Percentiles rank a stretch among this genome's conserved stretches.
These are phyloP conservation scores for Leucocoprinus leucothites DNA, from an alignment of 768 basidiomycete genomes.

Conservation along the genomic window DNA sequence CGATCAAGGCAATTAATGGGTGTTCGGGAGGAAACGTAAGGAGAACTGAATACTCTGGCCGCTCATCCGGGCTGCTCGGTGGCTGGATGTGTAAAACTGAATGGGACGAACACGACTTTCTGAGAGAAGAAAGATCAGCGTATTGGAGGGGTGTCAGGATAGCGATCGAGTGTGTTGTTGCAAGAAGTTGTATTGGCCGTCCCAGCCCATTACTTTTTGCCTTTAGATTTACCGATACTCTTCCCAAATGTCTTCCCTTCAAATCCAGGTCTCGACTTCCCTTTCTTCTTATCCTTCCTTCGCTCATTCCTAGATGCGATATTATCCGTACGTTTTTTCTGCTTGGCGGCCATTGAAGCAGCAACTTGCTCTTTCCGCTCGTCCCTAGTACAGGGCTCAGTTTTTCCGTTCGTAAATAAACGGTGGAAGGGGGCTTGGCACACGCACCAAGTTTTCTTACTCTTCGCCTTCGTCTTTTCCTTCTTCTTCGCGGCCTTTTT, in stretches of 20 bases:
- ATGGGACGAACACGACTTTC: no score
- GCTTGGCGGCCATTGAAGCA: slow-evolving; percentile 75
- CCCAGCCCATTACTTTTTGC: slow-evolving; percentile 1
- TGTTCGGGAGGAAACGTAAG: no score
- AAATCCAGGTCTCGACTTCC: slow-evolving; percentile 77
- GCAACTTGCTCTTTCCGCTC: slow-evolving; percentile 80
- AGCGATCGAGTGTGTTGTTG: no score
- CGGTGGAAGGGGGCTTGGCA: neutral
- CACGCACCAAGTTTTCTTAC: slow-evolving; percentile 81
- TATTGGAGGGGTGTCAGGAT: no score
- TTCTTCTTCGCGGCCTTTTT: slow-evolving; percentile 94
- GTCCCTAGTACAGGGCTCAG: slow-evolving; percentile 48
- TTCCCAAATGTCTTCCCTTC: slow-evolving; percentile 57
- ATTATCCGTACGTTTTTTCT: slow-evolving; percentile 91
- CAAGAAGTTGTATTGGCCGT: slow-evolving; percentile 1
- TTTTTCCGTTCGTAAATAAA: neutral
- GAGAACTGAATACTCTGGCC: no score
- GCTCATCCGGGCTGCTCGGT: no score
- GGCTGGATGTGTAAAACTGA: no score
- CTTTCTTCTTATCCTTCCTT: slow-evolving; percentile 63
- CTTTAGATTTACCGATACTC: slow-evolving; percentile 1
- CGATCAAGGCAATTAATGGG: no score
- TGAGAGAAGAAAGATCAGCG: no score
- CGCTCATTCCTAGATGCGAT: slow-evolving; percentile 84
- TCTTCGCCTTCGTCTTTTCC: slow-evolving; percentile 86